These are phyloP conservation scores for Solanum chaucha DNA, from an alignment of 257 asterid genomes.

Conservation along the genomic window DNA sequence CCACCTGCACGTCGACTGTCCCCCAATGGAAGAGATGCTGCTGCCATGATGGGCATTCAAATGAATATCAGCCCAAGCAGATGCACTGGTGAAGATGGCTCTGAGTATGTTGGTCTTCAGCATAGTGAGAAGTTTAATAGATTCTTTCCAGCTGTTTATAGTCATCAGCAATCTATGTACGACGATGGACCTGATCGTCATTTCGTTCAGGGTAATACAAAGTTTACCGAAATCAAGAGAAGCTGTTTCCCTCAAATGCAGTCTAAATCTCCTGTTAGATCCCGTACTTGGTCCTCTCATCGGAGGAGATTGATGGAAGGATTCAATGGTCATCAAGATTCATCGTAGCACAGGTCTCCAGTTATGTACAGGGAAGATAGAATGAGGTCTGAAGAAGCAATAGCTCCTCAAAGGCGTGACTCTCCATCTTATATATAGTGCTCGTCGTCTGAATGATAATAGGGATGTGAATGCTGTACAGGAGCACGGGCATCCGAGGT, in stretches of 20 bases:
- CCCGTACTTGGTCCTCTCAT: conserved; percentile 53
- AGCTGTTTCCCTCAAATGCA: conserved; percentile 39
- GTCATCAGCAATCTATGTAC: conserved; percentile 21
- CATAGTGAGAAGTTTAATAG: background rate
- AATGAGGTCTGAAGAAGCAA: conserved; percentile 53
- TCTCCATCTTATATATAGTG: conserved; percentile 42
- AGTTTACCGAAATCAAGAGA: conserved; percentile 41
- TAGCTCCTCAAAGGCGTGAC: conserved; percentile 48
- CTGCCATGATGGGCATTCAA: background rate
- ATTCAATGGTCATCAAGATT: conserved; percentile 40
- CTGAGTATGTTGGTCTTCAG: background rate
- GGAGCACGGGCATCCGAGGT: conserved; percentile 40
- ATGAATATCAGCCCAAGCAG: background rate
- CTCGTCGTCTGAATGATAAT: conserved; percentile 29
- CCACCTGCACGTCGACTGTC: background rate
- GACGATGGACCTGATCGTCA: conserved; percentile 43
- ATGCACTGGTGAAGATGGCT: background rate
- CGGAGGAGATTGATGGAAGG: conserved; percentile 63
- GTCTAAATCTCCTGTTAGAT: conserved; percentile 60
- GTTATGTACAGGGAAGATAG: conserved; percentile 45
- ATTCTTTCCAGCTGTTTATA: background rate
- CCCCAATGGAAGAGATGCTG: background rate
- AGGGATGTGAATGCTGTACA: conserved; percentile 47
- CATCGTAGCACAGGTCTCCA: conserved; percentile 46
- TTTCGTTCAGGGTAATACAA: conserved; percentile 35